A percentile compares a stretch with the other conserved stretches of the same genome.
These are phyloP conservation scores for Stachybotrys echinatus DNA, from an alignment of 2,329 filamentous ascomycete species.

Conservation along the genomic window DNA sequence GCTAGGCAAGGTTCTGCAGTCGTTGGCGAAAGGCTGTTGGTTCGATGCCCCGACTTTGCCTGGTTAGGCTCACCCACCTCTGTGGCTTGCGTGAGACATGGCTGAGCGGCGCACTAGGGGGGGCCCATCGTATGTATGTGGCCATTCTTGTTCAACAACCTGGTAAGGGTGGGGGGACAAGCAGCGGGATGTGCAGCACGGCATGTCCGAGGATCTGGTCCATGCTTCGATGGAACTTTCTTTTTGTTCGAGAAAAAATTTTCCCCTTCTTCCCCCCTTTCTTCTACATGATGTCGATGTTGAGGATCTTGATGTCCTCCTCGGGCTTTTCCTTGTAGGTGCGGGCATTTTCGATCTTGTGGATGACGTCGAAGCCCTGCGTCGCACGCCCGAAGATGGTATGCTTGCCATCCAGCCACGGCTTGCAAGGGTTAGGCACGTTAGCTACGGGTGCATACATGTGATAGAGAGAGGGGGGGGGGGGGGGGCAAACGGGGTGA, in stretches of 20 bases:
- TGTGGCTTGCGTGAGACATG: not conserved
- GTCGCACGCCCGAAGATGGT: conserved; percentile 92
- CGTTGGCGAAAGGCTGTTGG: not conserved
- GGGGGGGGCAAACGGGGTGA: conserved; percentile 2
- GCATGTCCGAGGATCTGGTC: not conserved
- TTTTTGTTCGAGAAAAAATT: conserved; percentile 3
- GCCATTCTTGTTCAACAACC: not conserved
- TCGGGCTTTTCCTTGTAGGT: conserved; percentile 90
- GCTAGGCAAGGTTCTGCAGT: not conserved
- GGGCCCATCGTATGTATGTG: not conserved
- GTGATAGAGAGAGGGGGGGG: too few species aligned
- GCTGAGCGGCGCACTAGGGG: not conserved
- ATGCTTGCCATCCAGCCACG: conserved; percentile 94
- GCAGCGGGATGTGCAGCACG: not conserved
- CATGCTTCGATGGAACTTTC: not conserved
- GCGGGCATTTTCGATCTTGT: conserved; percentile 88
- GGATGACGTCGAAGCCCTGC: conserved; percentile 87
- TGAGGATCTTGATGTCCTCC: conserved; percentile 96
- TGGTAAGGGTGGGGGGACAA: not conserved
- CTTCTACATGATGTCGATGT: conserved; percentile 59
- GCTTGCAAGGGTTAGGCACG: conserved; percentile 31
- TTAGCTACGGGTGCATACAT: not conserved
- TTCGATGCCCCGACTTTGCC: not conserved
- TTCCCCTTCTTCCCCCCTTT: not conserved
- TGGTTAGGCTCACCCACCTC: not conserved